These are phyloP conservation scores for Kodamaea derodonti DNA, from an alignment of 1,139 yeast species.

Conservation along the genomic window DNA sequence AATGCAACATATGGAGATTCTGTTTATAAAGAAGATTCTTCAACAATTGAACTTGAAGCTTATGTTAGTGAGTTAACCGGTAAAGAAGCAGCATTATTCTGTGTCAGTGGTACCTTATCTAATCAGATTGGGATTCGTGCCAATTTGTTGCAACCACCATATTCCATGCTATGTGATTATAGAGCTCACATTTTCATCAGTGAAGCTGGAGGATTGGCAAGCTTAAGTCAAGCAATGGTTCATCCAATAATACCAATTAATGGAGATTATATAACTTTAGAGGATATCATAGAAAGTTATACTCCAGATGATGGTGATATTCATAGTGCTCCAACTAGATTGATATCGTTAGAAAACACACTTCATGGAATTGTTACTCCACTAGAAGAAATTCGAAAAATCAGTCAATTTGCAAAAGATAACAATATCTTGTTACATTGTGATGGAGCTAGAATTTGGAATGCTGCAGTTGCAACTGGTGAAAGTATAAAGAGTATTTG, in stretches of 20 bases:
- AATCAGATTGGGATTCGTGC: conserved; percentile 84
- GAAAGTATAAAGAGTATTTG: conserved; percentile 36
- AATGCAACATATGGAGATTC: conserved; percentile 76
- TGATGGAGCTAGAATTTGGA: conserved; percentile 49
- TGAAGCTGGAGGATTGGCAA: conserved; percentile 91
- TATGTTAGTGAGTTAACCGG: conserved; percentile 72
- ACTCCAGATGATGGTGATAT: conserved; percentile 49
- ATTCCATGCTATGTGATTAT: conserved; percentile 77
- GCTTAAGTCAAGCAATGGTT: conserved; percentile 89
- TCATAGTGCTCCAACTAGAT: conserved; percentile 46
- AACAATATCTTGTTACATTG: conserved; percentile 37
- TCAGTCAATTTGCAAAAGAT: conserved; percentile 32
- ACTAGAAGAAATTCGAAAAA: conserved; percentile 36
- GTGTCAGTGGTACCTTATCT: conserved; percentile 87
- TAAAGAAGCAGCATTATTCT: conserved; percentile 77
- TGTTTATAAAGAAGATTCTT: conserved; percentile 79
- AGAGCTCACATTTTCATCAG: conserved; percentile 79
- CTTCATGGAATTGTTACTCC: conserved; percentile 45
- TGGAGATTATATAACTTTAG: conserved; percentile 57
- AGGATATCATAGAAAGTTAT: conserved; percentile 34
- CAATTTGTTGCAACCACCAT: conserved; percentile 81
- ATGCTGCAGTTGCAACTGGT: conserved; percentile 42
- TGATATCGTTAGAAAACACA: conserved; percentile 44
- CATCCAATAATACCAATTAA: conserved; percentile 75
- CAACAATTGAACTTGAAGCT: conserved; percentile 62